A percentile compares a stretch with the other conserved stretches of the same genome.
phyloP scores from a whole-genome alignment of 2,329 filamentous ascomycete species.

The Neopestalotiopsis clavispora region DNA sequence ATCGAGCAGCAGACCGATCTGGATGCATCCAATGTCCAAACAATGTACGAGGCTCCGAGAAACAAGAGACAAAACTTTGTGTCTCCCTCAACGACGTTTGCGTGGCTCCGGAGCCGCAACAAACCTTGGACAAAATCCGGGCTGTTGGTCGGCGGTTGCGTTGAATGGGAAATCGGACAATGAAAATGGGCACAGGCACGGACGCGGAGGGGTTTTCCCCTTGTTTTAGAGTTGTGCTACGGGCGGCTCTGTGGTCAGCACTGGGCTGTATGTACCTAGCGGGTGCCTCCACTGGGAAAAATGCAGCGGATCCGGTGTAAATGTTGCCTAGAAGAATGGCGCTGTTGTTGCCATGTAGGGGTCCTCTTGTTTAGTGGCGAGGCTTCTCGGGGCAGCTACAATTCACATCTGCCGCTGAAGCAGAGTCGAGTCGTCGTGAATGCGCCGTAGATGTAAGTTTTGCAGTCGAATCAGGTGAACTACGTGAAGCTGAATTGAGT shows the following conservation, averaged over 20 bases:
- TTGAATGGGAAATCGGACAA: constrained; percentile 4
- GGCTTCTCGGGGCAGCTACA: too few relatives aligned
- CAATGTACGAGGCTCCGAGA: neutral
- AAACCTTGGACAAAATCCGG: neutral
- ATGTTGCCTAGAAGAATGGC: neutral
- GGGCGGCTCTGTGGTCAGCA: neutral
- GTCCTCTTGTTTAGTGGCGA: neutral
- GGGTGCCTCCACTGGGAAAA: neutral
- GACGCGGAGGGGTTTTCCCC: neutral
- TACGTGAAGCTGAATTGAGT: neutral
- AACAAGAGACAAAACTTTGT: neutral
- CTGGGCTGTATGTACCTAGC: neutral
- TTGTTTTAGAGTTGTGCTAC: constrained; percentile 14
- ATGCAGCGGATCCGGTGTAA: neutral
- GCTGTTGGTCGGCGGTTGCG: neutral
- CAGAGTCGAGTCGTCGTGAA: neutral
- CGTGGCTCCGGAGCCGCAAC: neutral
- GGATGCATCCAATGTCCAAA: neutral
- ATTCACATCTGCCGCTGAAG: too few relatives aligned
- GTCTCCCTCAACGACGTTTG: neutral
- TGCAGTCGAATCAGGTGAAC: too few relatives aligned
- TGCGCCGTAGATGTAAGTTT: neutral
- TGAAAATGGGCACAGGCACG: constrained; percentile 8
- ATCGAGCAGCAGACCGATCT: neutral
- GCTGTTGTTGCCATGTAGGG: neutral